These are phyloP conservation scores for Ceriops decandra DNA, from an alignment of 345 rosid species.

Conservation along the genomic window DNA sequence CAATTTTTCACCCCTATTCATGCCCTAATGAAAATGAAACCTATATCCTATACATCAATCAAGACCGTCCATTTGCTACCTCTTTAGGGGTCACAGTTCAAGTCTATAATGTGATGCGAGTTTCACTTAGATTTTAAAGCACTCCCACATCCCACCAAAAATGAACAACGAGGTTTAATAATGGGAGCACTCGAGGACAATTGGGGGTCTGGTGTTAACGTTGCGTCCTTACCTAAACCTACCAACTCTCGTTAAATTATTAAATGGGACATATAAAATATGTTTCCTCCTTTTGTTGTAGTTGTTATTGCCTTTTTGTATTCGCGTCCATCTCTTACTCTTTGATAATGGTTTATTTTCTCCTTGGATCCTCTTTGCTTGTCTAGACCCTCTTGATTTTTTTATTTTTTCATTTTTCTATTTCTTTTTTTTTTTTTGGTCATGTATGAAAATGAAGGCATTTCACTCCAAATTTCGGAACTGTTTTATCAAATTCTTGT, in stretches of 20 bases:
- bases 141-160: constrained; percentile 8
- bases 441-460: too few species aligned
- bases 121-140: not conserved
- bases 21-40: not conserved
- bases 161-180: constrained; percentile 3
- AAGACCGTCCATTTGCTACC: constrained; percentile 9
- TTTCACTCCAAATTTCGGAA: too few species aligned
- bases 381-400: not conserved
- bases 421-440: too few species aligned
- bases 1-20: not conserved
- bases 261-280: not conserved
- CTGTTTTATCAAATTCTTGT: too few species aligned
- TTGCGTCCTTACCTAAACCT: constrained; percentile 50
- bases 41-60: not conserved
- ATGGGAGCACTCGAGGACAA: constrained; percentile 22
- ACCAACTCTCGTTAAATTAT: constrained; percentile 22
- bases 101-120: not conserved
- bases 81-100: not conserved
- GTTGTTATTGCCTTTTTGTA: constrained; percentile 4
- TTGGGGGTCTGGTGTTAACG: constrained; percentile 28
- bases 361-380: constrained; percentile 31
- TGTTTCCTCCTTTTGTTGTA: constrained; percentile 16
- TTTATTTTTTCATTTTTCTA: not conserved
- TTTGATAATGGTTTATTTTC: not conserved
- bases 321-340: constrained; percentile 5